A percentile compares a stretch with the other conserved stretches of the same genome.
phyloP scores from a whole-genome alignment of 441 rosid species.

The Croton setiger region DNA sequence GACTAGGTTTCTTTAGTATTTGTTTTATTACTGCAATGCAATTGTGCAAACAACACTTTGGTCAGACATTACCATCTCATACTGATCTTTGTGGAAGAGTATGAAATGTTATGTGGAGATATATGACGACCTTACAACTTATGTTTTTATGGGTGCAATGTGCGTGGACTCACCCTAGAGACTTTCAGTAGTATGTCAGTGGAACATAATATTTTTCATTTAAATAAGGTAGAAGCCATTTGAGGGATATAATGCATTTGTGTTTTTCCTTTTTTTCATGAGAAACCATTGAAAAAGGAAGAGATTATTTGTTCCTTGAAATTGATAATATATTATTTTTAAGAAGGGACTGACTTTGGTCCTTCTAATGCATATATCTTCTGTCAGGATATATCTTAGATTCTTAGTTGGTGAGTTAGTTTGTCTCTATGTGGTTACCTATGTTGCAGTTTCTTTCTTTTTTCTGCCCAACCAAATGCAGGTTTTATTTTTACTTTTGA shows the following conservation, averaged over 20 bases:
- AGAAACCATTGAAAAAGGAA: slow-evolving; percentile 1
- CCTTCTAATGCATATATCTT: neutral
- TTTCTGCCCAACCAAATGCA: neutral
- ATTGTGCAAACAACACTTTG: too few species aligned
- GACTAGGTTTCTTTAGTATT: too few species aligned
- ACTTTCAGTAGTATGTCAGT: neutral
- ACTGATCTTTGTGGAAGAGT: too few species aligned
- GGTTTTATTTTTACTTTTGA: neutral
- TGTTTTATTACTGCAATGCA: too few species aligned
- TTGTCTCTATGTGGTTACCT: neutral
- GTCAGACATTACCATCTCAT: too few species aligned
- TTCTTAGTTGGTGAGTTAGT: neutral
- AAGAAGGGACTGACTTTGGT: neutral
- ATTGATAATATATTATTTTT: neutral
- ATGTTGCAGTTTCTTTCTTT: neutral
- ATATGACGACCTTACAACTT: too few species aligned
- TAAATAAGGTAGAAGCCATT: neutral
- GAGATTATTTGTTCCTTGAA: neutral
- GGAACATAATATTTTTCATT: neutral
- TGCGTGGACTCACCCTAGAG: neutral
- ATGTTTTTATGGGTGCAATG: too few species aligned
- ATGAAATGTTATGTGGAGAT: too few species aligned
- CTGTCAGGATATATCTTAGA: neutral
- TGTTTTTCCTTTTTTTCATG: neutral
- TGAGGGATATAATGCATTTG: neutral